These are phyloP conservation scores for Boletus tomentosulus DNA, from an alignment of 768 basidiomycete species.

Conservation along the genomic window DNA sequence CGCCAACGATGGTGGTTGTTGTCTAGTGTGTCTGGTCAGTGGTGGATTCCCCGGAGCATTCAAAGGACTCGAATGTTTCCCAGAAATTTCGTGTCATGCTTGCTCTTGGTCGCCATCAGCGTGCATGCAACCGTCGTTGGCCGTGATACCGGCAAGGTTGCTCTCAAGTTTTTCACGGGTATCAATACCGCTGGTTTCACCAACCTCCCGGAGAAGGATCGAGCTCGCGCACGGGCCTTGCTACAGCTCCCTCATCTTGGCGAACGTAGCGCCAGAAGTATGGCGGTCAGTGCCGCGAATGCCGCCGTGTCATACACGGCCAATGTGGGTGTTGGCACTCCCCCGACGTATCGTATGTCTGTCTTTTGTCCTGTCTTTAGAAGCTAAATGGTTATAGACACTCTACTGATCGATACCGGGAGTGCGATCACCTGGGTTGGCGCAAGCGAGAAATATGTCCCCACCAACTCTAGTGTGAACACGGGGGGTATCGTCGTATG, in stretches of 20 bases:
- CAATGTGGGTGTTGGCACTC: constrained; percentile 27
- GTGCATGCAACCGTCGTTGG: constrained; percentile 6
- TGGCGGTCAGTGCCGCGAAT: constrained; percentile 18
- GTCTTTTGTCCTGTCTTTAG: neutral
- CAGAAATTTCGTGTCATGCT: constrained; percentile 3
- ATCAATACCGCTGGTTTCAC: constrained; percentile 9
- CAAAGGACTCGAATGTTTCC: neutral
- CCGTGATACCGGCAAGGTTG: constrained; percentile 6
- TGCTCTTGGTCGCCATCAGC: constrained; percentile 7
- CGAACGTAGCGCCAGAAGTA: neutral
- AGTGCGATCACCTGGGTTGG: constrained; percentile 34
- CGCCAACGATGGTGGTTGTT: neutral
- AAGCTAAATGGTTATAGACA: constrained; percentile 13
- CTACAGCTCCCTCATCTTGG: neutral
- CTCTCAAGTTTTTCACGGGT: constrained; percentile 9
- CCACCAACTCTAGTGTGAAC: constrained; percentile 14
- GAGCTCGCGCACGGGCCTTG: constrained; percentile 10
- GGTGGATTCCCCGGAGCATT: neutral
- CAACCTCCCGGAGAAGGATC: constrained; percentile 5
- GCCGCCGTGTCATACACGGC: constrained; percentile 26
- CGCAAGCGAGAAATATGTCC: constrained; percentile 16
- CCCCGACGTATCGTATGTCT: constrained; percentile 25
- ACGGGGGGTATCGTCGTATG: constrained; percentile 24
- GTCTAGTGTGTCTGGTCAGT: neutral
- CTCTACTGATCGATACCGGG: constrained; percentile 31